Base-by-base conservation (phyloP, 78 protist species). In the Dictyostelium citrinum region DNA sequence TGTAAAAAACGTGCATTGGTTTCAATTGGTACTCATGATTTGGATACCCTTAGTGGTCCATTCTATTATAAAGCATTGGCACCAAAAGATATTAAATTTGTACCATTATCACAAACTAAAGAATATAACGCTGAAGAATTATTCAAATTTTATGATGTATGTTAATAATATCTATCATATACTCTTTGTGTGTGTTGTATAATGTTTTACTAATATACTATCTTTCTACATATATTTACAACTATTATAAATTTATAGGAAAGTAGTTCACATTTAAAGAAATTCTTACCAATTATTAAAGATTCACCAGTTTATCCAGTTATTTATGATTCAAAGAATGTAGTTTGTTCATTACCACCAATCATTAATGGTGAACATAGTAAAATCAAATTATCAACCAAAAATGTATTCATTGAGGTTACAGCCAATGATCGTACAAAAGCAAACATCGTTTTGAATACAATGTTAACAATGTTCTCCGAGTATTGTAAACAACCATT, bases 1-100 rank as follows among this genome's bases (percentile, higher is more conserved):
- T 97, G 99, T 96, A 93, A 97, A 49, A 91, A 96, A 94, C 95
- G 99, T 61, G 79, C 99, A 12, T 95, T 99, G 2, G 99, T 98
- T 6, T 99, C 99, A 43, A 98, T 99, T 79, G 99, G 99, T 78
- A 99, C 99, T n/a, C 99, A 99, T 88, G 99, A 99, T 90, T 94
- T 99, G 33, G 99, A 97, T 88, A 98, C 97, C 2, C 31, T 99
- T 16, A 27, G 81, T 24, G 98, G 97, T 2, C 99, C 99, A 37
- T 98, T 98, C 95, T 7, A 68, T 10, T 98, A 99, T 90, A 84
- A 86, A 35, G 99, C 99, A 1, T 90, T 82, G 5, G 72, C 93
- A 33, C 99, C 99, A 31, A 24, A 68, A 71, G 98, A 98, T 41
- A 99, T 99, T 80, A 14, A n/a, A 46, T 99, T 99, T 84, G 83